Percentiles rank a stretch among this genome's conserved stretches.
Conservation (phyloP, 1,139 yeast genomes). For the Pichia sp. region DNA sequence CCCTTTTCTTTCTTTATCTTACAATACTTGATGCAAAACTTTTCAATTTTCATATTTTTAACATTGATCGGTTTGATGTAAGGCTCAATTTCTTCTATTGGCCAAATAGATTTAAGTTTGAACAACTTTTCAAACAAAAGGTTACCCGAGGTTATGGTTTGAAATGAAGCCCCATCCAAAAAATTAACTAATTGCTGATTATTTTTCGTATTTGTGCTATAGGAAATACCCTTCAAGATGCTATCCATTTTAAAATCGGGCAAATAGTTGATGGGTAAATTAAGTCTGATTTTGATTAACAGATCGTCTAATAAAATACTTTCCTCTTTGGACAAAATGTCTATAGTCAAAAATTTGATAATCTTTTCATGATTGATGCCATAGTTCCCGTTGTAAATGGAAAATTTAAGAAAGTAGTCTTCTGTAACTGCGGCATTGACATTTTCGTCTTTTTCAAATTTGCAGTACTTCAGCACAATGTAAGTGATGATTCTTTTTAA, state of each 20-base stretch:
- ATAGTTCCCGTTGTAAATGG: neutral
- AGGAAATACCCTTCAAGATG: slow-evolving; percentile 21
- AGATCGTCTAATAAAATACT: slow-evolving; percentile 34
- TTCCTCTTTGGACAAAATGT: slow-evolving; percentile 1
- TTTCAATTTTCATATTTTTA: slow-evolving; percentile 53
- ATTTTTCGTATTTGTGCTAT: slow-evolving; percentile 11
- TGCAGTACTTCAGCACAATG: neutral
- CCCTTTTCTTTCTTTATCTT: slow-evolving; percentile 4
- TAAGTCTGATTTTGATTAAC: slow-evolving; percentile 53
- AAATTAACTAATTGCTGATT: neutral
- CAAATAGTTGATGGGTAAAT: slow-evolving; percentile 39
- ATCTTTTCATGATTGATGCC: slow-evolving; percentile 25
- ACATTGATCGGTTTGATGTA: slow-evolving; percentile 51
- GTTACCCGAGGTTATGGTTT: slow-evolving; percentile 35
- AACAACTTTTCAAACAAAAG: slow-evolving; percentile 57
- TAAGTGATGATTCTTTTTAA: neutral
- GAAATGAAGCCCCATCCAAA: neutral
- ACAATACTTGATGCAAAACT: slow-evolving; percentile 69
- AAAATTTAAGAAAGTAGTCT: slow-evolving; percentile 11
- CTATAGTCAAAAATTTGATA: slow-evolving; percentile 29
- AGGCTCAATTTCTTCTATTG: slow-evolving; percentile 61
- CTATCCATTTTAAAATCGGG: slow-evolving; percentile 29
- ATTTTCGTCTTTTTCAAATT: too few relatives aligned
- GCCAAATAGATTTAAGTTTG: slow-evolving; percentile 58
- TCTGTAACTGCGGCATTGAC: too few relatives aligned